A percentile compares a stretch with the other conserved stretches of the same genome.
phyloP scores from a whole-genome alignment of 2,329 filamentous ascomycete species.

The Endoconidiophora polonica region DNA sequence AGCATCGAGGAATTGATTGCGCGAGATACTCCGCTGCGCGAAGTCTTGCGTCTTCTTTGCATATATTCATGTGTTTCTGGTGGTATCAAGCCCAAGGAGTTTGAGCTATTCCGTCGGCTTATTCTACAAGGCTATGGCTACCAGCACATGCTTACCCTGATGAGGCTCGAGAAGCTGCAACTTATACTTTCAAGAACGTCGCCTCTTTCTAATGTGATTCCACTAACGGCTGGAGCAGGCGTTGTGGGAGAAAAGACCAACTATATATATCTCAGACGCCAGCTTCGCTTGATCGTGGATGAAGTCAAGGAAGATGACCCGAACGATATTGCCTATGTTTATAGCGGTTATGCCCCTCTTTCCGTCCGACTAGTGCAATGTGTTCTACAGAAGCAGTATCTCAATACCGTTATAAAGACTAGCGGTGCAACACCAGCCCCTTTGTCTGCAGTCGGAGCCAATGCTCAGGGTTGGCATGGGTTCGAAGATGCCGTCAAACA shows the following conservation, averaged over 20 bases:
- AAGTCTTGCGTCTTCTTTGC: constrained; percentile 71
- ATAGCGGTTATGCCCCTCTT: constrained; percentile 88
- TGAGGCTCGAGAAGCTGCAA: constrained; percentile 75
- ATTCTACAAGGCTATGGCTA: constrained; percentile 88
- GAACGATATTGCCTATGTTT: constrained; percentile 92
- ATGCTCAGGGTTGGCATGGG: constrained; percentile 65
- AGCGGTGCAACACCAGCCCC: constrained; percentile 24
- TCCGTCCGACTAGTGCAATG: constrained; percentile 85
- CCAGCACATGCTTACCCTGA: constrained; percentile 80
- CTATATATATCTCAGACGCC: constrained; percentile 74
- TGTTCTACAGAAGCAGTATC: constrained; percentile 75
- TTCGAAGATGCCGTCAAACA: constrained; percentile 89
- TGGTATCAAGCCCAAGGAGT: constrained; percentile 73
- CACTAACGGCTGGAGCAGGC: constrained; percentile 43
- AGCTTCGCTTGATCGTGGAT: constrained; percentile 77
- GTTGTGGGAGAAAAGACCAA: constrained; percentile 61
- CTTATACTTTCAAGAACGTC: constrained; percentile 65
- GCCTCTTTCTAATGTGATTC: constrained; percentile 65
- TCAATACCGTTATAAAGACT: constrained; percentile 54
- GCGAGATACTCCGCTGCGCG: constrained; percentile 62
- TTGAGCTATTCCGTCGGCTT: constrained; percentile 75
- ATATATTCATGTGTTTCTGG: constrained; percentile 82
- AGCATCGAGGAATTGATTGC: constrained; percentile 89
- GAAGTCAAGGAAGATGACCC: constrained; percentile 92
- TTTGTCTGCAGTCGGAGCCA: constrained; percentile 31